These are phyloP conservation scores for Nannochloris sp. DNA, from an alignment of 139 green algal species.

Conservation along the genomic window DNA sequence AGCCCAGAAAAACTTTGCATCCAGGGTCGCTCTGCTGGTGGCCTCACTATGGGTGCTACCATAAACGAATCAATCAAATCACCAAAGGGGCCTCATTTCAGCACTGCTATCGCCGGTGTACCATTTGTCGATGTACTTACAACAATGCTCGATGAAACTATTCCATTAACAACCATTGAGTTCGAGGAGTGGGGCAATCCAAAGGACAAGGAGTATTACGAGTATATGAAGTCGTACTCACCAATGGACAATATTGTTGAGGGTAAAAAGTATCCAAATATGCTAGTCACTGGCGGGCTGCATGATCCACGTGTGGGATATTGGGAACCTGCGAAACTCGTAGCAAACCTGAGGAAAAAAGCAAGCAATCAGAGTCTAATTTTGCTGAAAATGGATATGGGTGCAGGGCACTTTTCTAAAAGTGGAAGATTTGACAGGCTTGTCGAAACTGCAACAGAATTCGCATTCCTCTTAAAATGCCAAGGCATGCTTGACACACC, in stretches of 20 bases:
- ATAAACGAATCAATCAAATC: conserved; percentile 43
- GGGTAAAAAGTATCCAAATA: conserved; percentile 61
- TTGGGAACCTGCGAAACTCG: conserved; percentile 68
- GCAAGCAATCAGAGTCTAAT: background rate
- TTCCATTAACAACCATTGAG: conserved; percentile 38
- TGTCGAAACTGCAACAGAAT: conserved; percentile 58
- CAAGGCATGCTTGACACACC: conserved; percentile 22
- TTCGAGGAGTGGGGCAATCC: conserved; percentile 59
- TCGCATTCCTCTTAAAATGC: conserved; percentile 32
- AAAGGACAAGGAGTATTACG: conserved; percentile 41
- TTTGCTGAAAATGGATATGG: conserved; percentile 55
- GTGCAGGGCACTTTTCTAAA: conserved; percentile 64
- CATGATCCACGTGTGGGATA: conserved; percentile 69
- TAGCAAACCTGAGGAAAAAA: conserved; percentile 58
- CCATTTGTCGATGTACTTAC: conserved; percentile 88
- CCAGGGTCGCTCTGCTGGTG: conserved; percentile 62
- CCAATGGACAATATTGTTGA: conserved; percentile 78
- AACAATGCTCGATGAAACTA: conserved; percentile 61
- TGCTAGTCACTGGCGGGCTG: conserved; percentile 75
- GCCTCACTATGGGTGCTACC: conserved; percentile 59
- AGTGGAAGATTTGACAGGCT: conserved; percentile 49
- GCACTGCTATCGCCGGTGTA: conserved; percentile 39
- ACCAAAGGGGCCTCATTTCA: conserved; percentile 55
- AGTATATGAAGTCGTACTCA: conserved; percentile 82
- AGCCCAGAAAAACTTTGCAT: conserved; percentile 36